Percentiles rank a stretch among this genome's conserved stretches.
phyloP scores from a whole-genome alignment of 2,329 filamentous ascomycete genomes.

The Ceratocystis eucalypticola region DNA sequence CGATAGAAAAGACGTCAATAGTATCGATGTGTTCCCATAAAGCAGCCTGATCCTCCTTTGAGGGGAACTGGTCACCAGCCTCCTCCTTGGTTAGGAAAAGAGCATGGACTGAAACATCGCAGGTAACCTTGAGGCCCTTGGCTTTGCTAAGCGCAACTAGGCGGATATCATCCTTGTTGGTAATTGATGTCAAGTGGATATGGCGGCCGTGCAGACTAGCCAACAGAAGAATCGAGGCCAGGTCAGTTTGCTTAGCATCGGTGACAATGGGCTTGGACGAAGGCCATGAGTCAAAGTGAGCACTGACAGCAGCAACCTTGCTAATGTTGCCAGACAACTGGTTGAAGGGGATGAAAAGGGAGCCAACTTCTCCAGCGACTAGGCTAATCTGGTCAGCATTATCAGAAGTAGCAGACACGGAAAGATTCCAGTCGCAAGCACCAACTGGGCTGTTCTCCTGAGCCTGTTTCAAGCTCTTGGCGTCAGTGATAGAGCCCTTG shows the following conservation, averaged over 20 bases:
- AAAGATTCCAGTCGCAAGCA: constrained; percentile 68
- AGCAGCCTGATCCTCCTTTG: constrained; percentile 52
- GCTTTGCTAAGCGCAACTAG: constrained; percentile 65
- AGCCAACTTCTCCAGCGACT: constrained; percentile 60
- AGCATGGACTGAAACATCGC: constrained; percentile 68
- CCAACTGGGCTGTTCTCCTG: constrained; percentile 56
- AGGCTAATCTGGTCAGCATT: constrained; percentile 64
- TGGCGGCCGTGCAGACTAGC: constrained; percentile 66
- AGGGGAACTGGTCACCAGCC: constrained; percentile 52
- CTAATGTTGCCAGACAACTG: constrained; percentile 69
- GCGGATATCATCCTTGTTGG: constrained; percentile 66
- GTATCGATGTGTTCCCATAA: constrained; percentile 60
- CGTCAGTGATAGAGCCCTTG: constrained; percentile 59
- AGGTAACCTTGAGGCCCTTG: constrained; percentile 71
- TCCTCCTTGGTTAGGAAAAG: constrained; percentile 61
- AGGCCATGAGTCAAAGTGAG: constrained; percentile 68
- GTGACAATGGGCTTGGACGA: constrained; percentile 67
- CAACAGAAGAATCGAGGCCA: constrained; percentile 66
- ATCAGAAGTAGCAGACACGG: constrained; percentile 56
- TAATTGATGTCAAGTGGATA: constrained; percentile 68
- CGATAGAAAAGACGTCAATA: constrained; percentile 69
- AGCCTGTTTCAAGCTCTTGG: constrained; percentile 54
- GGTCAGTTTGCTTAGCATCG: constrained; percentile 65
- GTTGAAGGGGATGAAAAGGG: constrained; percentile 73
- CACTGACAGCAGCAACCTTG: constrained; percentile 66